Conservation (phyloP, 768 basidiomycete species). For the Boletus sensibilis region DNA sequence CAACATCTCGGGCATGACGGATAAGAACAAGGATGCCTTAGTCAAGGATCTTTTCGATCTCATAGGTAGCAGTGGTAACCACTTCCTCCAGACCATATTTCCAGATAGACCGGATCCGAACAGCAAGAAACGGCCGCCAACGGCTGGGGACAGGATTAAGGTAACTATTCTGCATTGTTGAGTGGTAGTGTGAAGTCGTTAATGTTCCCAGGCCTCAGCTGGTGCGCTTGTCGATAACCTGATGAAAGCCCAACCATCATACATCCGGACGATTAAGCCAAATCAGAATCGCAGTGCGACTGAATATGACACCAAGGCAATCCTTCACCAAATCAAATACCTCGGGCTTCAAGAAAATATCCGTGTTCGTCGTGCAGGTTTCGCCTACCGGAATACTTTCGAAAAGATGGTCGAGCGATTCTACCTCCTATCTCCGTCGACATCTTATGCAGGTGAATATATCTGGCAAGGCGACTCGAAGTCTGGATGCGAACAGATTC, state of each 20-base stretch:
- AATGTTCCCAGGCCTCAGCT: conserved; percentile 67
- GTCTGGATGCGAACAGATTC: conserved; percentile 88
- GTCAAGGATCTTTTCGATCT: conserved; percentile 94
- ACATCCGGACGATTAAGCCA: conserved; percentile 99
- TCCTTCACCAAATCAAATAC: conserved; percentile 99
- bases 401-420: conserved; percentile 99
- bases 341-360: conserved; percentile 98
- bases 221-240: conserved; percentile 95
- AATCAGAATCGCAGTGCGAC: conserved; percentile 92
- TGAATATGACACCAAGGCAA: conserved; percentile 93
- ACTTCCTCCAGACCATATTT: conserved; percentile 87
- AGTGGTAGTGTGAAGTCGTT: background rate
- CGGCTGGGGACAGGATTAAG: conserved; percentile 98
- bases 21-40: conserved; percentile 98
- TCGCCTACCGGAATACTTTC: conserved; percentile 97
- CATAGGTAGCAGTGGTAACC: conserved; percentile 73
- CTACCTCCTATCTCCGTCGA: conserved; percentile 90
- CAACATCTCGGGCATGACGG: conserved; percentile 96
- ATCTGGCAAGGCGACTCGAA: conserved; percentile 91
- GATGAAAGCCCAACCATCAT: conserved; percentile 96
- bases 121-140: conserved; percentile 97
- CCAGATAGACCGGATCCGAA: conserved; percentile 93
- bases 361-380: conserved; percentile 93
- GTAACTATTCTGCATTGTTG: conserved; percentile 35
- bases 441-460: conserved; percentile 98